Percentiles rank a stretch among this genome's conserved stretches.
Evolutionary conservation across 306 rosid genomes (phyloP).

Genomic region (Medicago ruthenica): DNA sequence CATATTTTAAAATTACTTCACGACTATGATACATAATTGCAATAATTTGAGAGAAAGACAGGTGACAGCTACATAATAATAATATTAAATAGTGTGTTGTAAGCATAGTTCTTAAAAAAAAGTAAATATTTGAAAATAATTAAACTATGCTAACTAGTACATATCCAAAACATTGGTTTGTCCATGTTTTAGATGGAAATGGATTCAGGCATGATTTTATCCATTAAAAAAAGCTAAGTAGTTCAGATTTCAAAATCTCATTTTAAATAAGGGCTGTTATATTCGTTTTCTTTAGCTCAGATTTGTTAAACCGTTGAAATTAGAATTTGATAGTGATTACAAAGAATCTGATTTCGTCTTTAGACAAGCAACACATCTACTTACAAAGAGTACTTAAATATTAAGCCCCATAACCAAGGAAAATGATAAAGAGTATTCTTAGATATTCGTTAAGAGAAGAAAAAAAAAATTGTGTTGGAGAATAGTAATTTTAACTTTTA

Average conservation of each 20-base stretch:
- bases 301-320: neutral
- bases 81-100: neutral
- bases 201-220: neutral
- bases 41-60: no score
- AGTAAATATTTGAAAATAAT: neutral
- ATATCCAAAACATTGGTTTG: neutral
- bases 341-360: neutral
- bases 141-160: neutral
- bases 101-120: neutral
- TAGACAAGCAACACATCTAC: neutral
- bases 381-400: neutral
- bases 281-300: neutral
- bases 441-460: no score
- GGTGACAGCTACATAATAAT: no score
- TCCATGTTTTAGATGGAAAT: neutral
- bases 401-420: neutral
- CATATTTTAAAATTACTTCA: no score
- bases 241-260: neutral
- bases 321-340: neutral
- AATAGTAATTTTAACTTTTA: no score
- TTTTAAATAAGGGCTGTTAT: neutral
- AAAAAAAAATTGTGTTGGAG: no score
- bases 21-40: no score
- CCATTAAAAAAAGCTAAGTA: neutral
- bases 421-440: no score